Base-by-base conservation (phyloP, 2,329 filamentous ascomycete species). In the Apiospora kogelbergensis region DNA sequence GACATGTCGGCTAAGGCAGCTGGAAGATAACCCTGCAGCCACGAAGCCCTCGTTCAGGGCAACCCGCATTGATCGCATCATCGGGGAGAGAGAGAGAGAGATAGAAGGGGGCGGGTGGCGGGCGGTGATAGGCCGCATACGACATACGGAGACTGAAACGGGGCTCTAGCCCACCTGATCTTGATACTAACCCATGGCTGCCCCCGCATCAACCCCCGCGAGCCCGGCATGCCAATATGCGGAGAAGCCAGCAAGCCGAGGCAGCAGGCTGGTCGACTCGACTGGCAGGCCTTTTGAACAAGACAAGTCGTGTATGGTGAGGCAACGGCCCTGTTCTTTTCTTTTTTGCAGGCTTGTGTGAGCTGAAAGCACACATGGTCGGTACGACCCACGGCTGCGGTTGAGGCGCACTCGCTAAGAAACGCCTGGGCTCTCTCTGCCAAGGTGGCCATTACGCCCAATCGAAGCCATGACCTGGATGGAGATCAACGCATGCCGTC, bases 221-320 rank as follows among this genome's bases (percentile, higher is more conserved):
- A 60, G 53, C 20, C 30, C 26, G 53, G 30, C 26, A 60, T 37
- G 30, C 26, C 53, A 37, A 37, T 60, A 37, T 60, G 53, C 53
- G 53, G 53, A 60, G 53, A 60, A 60, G 53, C 30, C 53, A 60
- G 53, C 7, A 60, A 60, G 53, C 53, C 53, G 53, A 60, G 53
- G 53, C 53, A 60, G 53, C 40, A 42, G 9, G 48, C n/a, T n/a
- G n/a, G n/a, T n/a, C n/a, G n/a, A n/a, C n/a, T n/a, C n/a, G n/a
- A n/a, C n/a, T n/a, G n/a, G n/a, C n/a, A n/a, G n/a, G n/a, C n/a
- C n/a, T n/a, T n/a, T n/a, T n/a, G n/a, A n/a, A n/a, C n/a, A 26
- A 5, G 20, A 33, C 30, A 33, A 33, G 30, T 60, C 30, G 53
- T 60, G 53, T 22, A 60, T 22, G 37, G 53, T 60, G 17, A 60